Conservation (phyloP, 306 rosid genomes). For the Sphenostylis stenocarpa region DNA sequence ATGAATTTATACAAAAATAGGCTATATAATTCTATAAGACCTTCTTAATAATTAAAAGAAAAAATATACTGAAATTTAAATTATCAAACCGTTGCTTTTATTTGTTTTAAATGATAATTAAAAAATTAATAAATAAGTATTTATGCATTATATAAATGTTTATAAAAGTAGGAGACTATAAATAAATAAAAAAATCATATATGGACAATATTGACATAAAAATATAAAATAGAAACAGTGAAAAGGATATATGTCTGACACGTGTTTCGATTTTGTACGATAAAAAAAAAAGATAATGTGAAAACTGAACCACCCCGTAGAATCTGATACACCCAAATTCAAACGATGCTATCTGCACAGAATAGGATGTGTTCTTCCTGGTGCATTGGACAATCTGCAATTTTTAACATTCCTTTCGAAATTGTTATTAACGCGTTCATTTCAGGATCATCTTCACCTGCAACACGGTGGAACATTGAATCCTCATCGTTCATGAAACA, state of each 20-base stretch:
- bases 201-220: too few relatives aligned
- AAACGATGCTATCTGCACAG: background rate
- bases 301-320: background rate
- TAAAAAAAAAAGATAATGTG: background rate
- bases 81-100: too few relatives aligned
- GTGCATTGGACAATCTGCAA: background rate
- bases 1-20: too few relatives aligned
- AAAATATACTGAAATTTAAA: too few relatives aligned
- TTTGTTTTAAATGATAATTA: too few relatives aligned
- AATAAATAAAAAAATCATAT: too few relatives aligned
- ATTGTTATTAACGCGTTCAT: background rate
- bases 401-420: background rate
- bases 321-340: slow-evolving; percentile 8
- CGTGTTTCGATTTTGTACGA: background rate
- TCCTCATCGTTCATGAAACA: background rate
- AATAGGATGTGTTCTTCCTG: background rate
- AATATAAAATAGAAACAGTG: background rate
- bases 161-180: too few relatives aligned
- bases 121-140: too few relatives aligned
- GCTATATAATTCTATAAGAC: too few relatives aligned
- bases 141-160: too few relatives aligned
- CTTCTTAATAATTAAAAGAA: too few relatives aligned
- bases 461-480: background rate
- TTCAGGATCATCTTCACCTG: background rate
- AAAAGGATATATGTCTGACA: background rate